A percentile compares a stretch with the other conserved stretches of the same genome.
These are phyloP conservation scores for Aegilops bicornis DNA, from an alignment of 176 grass and related monocot genomes.

Conservation along the genomic window DNA sequence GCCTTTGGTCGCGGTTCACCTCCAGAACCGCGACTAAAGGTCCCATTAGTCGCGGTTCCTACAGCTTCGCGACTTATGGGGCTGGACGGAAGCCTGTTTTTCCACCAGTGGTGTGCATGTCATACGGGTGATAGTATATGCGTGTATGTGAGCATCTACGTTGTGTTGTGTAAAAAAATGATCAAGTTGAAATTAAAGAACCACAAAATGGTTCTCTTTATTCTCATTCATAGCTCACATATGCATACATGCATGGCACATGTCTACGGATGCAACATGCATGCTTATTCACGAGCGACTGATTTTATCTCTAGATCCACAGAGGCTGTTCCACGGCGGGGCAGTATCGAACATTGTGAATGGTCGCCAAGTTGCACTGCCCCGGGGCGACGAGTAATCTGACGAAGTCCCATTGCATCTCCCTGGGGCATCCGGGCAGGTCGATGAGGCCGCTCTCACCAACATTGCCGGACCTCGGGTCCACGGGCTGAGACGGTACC, in stretches of 20 bases:
- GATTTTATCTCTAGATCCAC: not conserved
- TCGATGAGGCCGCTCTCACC: not conserved
- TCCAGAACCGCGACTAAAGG: too few relatives aligned
- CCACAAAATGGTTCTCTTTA: slow-evolving; percentile 3
- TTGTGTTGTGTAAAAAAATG: too few relatives aligned
- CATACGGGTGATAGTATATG: too few relatives aligned
- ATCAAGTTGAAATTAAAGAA: not conserved
- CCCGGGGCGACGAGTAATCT: not conserved
- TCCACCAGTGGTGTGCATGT: too few relatives aligned
- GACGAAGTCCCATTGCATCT: not conserved
- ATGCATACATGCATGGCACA: not conserved
- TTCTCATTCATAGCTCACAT: not conserved
- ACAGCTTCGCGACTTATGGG: too few relatives aligned
- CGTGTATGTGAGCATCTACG: too few relatives aligned
- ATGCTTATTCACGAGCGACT: not conserved
- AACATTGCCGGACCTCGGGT: too few relatives aligned
- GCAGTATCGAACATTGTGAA: not conserved
- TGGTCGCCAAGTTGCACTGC: not conserved
- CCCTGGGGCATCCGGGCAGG: not conserved
- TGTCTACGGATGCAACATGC: not conserved
- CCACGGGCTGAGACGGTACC: too few relatives aligned
- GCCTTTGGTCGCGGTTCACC: too few relatives aligned
- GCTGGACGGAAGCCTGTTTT: too few relatives aligned
- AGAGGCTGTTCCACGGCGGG: not conserved
- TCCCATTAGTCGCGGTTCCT: too few relatives aligned